A percentile compares a stretch with the other conserved stretches of the same genome.
Evolutionary conservation across 23 red algal genomes (phyloP).

Genomic region (Gracilaria domingensis): DNA sequence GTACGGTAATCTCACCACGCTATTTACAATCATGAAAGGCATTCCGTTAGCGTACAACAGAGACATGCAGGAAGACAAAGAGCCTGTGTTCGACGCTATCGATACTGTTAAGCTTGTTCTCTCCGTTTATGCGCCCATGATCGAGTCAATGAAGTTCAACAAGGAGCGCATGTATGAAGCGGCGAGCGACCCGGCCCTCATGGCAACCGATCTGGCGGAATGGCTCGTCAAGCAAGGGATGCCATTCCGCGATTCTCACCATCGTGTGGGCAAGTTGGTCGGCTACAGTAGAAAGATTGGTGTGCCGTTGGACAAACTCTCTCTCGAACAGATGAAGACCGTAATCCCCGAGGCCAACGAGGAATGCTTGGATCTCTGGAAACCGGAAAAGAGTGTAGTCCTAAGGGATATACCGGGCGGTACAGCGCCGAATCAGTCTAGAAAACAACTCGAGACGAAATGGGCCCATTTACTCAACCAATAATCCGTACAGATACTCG

Average conservation of each 20-base stretch:
- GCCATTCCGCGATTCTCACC: slow-evolving; percentile 95
- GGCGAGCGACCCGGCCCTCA: slow-evolving; percentile 91
- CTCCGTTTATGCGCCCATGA: slow-evolving; percentile 87
- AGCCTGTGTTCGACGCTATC: slow-evolving; percentile 92
- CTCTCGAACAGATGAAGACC: slow-evolving; percentile 85
- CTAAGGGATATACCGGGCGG: slow-evolving; percentile 83
- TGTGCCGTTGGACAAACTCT: slow-evolving; percentile 70
- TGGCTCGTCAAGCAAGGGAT: slow-evolving; percentile 96
- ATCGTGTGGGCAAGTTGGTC: slow-evolving; percentile 94
- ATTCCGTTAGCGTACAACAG: slow-evolving; percentile 99
- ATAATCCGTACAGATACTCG: slow-evolving; percentile 8
- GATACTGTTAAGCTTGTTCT: slow-evolving; percentile 93
- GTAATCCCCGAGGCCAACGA: slow-evolving; percentile 91
- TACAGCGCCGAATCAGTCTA: slow-evolving; percentile 89
- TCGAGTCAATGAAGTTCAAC: slow-evolving; percentile 83
- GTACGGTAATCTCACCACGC: slow-evolving; percentile 85
- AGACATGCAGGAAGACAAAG: slow-evolving; percentile 99
- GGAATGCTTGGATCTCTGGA: slow-evolving; percentile 91
- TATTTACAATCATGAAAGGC: slow-evolving; percentile 95
- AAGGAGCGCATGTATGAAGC: slow-evolving; percentile 86
- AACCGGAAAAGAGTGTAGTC: slow-evolving; percentile 84
- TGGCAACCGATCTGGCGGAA: slow-evolving; percentile 99
- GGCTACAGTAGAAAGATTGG: slow-evolving; percentile 68
- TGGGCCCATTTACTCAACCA: slow-evolving; percentile 60
- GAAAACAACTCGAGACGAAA: slow-evolving; percentile 68